phyloP scores from a whole-genome alignment of 495 filamentous ascomycete genomes.

The Tuber magnatum region DNA sequence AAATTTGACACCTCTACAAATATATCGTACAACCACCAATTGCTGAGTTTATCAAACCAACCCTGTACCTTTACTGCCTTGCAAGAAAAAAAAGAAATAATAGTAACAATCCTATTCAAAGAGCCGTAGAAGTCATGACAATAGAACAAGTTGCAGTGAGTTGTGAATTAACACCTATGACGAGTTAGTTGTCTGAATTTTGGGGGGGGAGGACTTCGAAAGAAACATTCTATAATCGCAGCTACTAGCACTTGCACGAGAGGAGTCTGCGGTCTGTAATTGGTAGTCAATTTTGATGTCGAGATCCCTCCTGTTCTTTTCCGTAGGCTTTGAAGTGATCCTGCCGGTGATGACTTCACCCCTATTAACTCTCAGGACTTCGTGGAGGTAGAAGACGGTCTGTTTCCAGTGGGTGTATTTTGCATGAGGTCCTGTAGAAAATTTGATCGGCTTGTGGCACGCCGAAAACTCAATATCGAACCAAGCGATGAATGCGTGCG shows the following conservation, averaged over 20 bases:
- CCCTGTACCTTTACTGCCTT: neutral
- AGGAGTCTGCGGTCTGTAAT: conserved; percentile 65
- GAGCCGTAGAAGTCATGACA: neutral
- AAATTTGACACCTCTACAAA: neutral
- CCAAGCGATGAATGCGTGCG: conserved; percentile 73
- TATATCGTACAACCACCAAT: neutral
- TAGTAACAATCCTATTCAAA: neutral
- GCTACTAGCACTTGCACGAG: conserved; percentile 58
- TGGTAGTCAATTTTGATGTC: conserved; percentile 83
- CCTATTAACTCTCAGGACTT: conserved; percentile 75
- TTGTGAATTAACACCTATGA: neutral
- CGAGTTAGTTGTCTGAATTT: neutral
- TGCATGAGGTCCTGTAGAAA: conserved; percentile 80
- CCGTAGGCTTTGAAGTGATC: conserved; percentile 77
- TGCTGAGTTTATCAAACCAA: neutral
- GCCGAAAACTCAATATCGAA: conserved; percentile 72
- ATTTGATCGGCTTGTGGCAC: conserved; percentile 52
- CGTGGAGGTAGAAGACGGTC: conserved; percentile 81
- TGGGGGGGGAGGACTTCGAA: neutral
- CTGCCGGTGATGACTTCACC: conserved; percentile 64
- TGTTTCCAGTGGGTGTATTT: conserved; percentile 96
- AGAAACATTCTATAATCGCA: conserved; percentile 85
- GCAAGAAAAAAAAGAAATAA: neutral
- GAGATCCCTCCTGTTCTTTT: conserved; percentile 87
- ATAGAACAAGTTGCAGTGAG: neutral